These are phyloP conservation scores for Aspergillus egyptiacus DNA, from an alignment of 495 filamentous ascomycete genomes.

Conservation along the genomic window DNA sequence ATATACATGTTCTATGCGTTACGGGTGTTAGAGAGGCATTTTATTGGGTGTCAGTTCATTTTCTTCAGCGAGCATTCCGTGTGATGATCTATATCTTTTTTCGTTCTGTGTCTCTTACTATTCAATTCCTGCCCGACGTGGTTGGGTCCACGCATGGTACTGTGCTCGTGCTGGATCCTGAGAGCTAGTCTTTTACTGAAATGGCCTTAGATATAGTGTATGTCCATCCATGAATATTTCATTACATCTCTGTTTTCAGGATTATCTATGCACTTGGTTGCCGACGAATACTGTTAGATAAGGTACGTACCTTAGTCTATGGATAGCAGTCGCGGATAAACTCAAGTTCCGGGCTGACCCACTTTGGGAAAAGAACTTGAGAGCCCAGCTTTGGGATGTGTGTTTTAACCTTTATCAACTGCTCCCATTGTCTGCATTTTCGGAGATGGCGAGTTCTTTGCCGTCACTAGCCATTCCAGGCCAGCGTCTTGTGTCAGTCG, in stretches of 20 bases:
- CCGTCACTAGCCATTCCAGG: constrained; percentile 54
- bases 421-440: neutral
- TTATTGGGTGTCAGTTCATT: constrained; percentile 25
- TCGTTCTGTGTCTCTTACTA: constrained; percentile 4
- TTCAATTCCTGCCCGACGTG: constrained; percentile 16
- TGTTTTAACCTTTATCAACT: neutral
- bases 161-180: constrained; percentile 32
- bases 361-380: constrained; percentile 3
- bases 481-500: constrained; percentile 63
- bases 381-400: neutral
- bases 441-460: constrained; percentile 28
- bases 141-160: constrained; percentile 30
- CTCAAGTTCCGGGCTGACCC: constrained; percentile 1
- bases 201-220: constrained; percentile 18
- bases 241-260: neutral
- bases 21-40: constrained; percentile 36
- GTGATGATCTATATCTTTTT: constrained; percentile 23
- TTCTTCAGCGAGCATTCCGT: constrained; percentile 37
- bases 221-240: constrained; percentile 1
- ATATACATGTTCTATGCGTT: constrained; percentile 16
- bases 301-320: no score
- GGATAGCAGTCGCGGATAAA: constrained; percentile 4
- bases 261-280: neutral
- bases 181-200: constrained; percentile 27
- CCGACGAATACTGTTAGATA: no score